Conservation (phyloP, 208 protist species). For the Leishmania tropica region DNA sequence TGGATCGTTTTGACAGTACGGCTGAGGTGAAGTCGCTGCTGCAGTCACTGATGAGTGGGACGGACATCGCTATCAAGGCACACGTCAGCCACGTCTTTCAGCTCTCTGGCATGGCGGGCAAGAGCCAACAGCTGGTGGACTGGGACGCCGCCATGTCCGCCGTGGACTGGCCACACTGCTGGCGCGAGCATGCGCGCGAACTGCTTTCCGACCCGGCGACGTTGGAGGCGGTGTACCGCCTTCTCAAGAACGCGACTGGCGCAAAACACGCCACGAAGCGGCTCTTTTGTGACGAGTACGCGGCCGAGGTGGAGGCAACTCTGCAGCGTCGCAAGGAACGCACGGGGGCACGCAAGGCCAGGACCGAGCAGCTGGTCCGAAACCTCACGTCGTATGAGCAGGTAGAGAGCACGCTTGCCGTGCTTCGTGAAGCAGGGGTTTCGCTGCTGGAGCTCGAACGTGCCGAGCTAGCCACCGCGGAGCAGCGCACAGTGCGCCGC, state of each 20-base stretch:
- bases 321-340: slow-evolving; percentile 47
- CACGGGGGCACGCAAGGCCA: slow-evolving; percentile 12
- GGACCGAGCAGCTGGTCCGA: slow-evolving; percentile 35
- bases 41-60: slow-evolving; percentile 50
- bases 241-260: slow-evolving; percentile 65
- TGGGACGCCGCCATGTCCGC: slow-evolving; percentile 64
- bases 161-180: slow-evolving; percentile 72
- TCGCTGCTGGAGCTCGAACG: slow-evolving; percentile 50
- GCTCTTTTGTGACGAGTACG: slow-evolving; percentile 58
- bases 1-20: slow-evolving; percentile 63
- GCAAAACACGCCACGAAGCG: slow-evolving; percentile 44
- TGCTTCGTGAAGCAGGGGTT: slow-evolving; percentile 50
- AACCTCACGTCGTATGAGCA: slow-evolving; percentile 61
- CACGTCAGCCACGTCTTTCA: slow-evolving; percentile 56
- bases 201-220: slow-evolving; percentile 56
- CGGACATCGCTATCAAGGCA: slow-evolving; percentile 38
- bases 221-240: slow-evolving; percentile 38
- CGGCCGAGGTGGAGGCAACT: slow-evolving; percentile 48
- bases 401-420: slow-evolving; percentile 50
- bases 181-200: slow-evolving; percentile 41
- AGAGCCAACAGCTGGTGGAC: slow-evolving; percentile 26
- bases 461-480: slow-evolving; percentile 17
- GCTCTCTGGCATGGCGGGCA: slow-evolving; percentile 6
- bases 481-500: slow-evolving; percentile 28
- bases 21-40: slow-evolving; percentile 78